Evolutionary conservation across 176 grass and related monocot genomes (phyloP).

Genomic region (Luzula sylvatica): DNA sequence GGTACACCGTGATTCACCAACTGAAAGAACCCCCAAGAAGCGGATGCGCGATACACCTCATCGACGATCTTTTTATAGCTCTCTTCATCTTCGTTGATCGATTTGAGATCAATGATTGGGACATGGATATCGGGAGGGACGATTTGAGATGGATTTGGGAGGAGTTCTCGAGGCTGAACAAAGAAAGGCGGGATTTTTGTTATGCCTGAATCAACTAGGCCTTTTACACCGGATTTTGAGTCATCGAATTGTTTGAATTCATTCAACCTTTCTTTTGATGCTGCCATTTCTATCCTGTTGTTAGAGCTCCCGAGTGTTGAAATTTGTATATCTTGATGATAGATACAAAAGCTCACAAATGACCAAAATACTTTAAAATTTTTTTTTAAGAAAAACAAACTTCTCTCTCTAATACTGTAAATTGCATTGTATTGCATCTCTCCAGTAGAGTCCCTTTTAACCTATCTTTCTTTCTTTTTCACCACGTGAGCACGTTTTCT

Average conservation of each 20-base stretch:
- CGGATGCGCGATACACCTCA: not conserved
- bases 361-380: too few species aligned
- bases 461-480: too few species aligned
- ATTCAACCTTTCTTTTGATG: not conserved
- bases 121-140: not conserved
- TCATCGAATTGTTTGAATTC: slow-evolving; percentile 23
- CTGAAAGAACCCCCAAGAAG: slow-evolving; percentile 16
- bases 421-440: too few species aligned
- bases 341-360: too few species aligned
- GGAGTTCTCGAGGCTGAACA: slow-evolving; percentile 13
- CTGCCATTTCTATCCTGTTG: not conserved
- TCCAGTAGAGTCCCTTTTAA: too few species aligned
- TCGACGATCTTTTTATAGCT: not conserved
- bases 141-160: not conserved
- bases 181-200: slow-evolving; percentile 23
- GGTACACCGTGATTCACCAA: slow-evolving; percentile 21
- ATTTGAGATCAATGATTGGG: slow-evolving; percentile 13
- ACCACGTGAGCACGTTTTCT: too few species aligned
- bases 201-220: slow-evolving; percentile 24
- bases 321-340: not conserved
- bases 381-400: too few species aligned
- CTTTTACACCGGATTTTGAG: slow-evolving; percentile 23
- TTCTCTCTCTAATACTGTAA: not conserved
- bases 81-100: not conserved
- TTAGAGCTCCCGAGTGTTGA: not conserved